Evolutionary conservation across 2,329 filamentous ascomycete species (phyloP).

Genomic region (Penicillium sp.): DNA sequence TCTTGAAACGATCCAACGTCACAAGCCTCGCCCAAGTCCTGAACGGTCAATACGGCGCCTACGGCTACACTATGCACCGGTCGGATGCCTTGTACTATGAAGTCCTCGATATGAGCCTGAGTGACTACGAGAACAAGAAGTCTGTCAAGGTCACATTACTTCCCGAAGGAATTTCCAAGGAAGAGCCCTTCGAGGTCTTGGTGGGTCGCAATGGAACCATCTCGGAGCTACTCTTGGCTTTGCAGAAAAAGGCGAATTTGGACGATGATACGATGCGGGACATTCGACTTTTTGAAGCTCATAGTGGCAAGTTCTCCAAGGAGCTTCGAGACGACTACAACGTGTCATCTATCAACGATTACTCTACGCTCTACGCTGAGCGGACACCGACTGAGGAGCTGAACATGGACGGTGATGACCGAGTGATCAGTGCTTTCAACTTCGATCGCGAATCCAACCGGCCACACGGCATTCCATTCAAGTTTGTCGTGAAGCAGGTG

Average conservation of each 20-base stretch:
- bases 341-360: conserved; percentile 83
- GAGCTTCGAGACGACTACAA: conserved; percentile 67
- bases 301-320: conserved; percentile 79
- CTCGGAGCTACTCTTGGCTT: conserved; percentile 69
- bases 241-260: conserved; percentile 78
- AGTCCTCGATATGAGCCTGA: conserved; percentile 87
- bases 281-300: conserved; percentile 78
- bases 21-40: conserved; percentile 77
- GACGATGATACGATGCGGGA: conserved; percentile 70
- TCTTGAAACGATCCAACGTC: conserved; percentile 70
- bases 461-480: conserved; percentile 84
- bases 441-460: conserved; percentile 87
- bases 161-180: conserved; percentile 86
- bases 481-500: conserved; percentile 79
- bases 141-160: conserved; percentile 78
- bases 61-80: conserved; percentile 66
- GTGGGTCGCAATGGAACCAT: conserved; percentile 83
- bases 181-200: conserved; percentile 79
- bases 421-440: conserved; percentile 78
- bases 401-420: conserved; percentile 60
- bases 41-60: conserved; percentile 67
- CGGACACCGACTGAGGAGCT: conserved; percentile 68
- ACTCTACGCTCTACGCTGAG: conserved; percentile 76
- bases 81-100: conserved; percentile 85
- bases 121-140: conserved; percentile 92